Percentiles rank a stretch among this genome's conserved stretches.
Conservation (phyloP, 345 rosid genomes). For the Punica granatum region DNA sequence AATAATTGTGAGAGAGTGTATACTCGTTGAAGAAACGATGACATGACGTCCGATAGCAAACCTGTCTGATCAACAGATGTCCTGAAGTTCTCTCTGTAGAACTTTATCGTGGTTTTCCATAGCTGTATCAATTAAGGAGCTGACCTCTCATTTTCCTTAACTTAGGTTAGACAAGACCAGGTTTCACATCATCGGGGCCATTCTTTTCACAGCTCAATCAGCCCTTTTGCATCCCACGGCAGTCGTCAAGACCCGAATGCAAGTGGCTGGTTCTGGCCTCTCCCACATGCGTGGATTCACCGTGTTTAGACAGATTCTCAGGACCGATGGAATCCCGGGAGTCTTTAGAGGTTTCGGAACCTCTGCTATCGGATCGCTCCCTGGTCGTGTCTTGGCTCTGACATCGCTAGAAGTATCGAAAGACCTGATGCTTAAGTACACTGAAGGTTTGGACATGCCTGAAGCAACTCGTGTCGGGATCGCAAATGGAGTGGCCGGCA, state of each 20-base stretch:
- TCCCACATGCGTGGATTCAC: conserved; percentile 30
- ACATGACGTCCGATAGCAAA: not conserved
- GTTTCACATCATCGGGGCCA: conserved; percentile 51
- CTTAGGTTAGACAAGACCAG: conserved; percentile 50
- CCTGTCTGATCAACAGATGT: not conserved
- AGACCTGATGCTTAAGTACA: conserved; percentile 40
- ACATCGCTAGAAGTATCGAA: conserved; percentile 59
- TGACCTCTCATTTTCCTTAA: not conserved
- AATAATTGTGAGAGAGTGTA: not conserved
- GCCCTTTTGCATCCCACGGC: conserved; percentile 47
- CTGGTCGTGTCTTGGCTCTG: conserved; percentile 49
- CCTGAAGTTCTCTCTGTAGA: not conserved
- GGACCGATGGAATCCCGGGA: conserved; percentile 39
- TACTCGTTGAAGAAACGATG: not conserved
- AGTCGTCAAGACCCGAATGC: conserved; percentile 60
- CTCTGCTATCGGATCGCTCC: conserved; percentile 49
- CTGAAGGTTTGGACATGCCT: conserved; percentile 30
- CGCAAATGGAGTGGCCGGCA: conserved; percentile 61
- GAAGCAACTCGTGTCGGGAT: conserved; percentile 47
- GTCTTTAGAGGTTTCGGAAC: conserved; percentile 56
- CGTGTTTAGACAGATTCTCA: conserved; percentile 30
- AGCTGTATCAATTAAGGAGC: not conserved
- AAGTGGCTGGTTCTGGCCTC: conserved; percentile 40
- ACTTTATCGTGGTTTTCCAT: not conserved
- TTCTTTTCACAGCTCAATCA: conserved; percentile 51